Conservation (phyloP, 768 basidiomycete genomes). For the Suillus discolor region DNA sequence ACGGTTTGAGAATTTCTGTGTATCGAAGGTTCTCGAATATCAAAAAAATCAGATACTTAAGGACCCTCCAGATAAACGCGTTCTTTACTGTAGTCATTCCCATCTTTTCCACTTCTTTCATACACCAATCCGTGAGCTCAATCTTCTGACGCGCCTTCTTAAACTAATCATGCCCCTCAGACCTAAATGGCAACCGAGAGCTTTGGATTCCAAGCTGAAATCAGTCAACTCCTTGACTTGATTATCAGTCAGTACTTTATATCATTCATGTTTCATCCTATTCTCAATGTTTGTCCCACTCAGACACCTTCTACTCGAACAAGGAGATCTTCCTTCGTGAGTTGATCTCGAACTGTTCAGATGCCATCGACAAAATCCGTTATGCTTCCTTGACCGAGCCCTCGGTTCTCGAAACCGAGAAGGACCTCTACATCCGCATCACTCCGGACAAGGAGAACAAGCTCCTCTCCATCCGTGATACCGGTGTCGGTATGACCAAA, state of each 20-base stretch:
- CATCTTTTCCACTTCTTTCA: slow-evolving; percentile 14
- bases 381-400: slow-evolving; percentile 96
- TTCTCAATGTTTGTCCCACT: slow-evolving; percentile 4
- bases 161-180: slow-evolving; percentile 22
- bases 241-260: slow-evolving; percentile 82
- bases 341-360: slow-evolving; percentile 94
- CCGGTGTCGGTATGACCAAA: slow-evolving; percentile 99
- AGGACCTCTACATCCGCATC: slow-evolving; percentile 95
- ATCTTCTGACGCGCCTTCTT: not conserved
- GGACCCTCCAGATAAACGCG: slow-evolving; percentile 24
- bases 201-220: slow-evolving; percentile 99
- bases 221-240: slow-evolving; percentile 96
- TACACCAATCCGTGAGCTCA: slow-evolving; percentile 19
- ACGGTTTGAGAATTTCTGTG: slow-evolving; percentile 14
- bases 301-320: slow-evolving; percentile 99
- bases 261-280: slow-evolving; percentile 5
- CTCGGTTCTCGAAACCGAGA: slow-evolving; percentile 82
- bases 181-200: slow-evolving; percentile 74
- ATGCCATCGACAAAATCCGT: slow-evolving; percentile 99
- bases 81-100: slow-evolving; percentile 12
- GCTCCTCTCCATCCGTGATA: slow-evolving; percentile 86
- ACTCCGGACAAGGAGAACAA: slow-evolving; percentile 96
- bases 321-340: slow-evolving; percentile 99
- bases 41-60: slow-evolving; percentile 37
- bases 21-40: slow-evolving; percentile 51